Evolutionary conservation across 108 stramenopile genomes (phyloP).

Genomic region (Fragilaria radians): DNA sequence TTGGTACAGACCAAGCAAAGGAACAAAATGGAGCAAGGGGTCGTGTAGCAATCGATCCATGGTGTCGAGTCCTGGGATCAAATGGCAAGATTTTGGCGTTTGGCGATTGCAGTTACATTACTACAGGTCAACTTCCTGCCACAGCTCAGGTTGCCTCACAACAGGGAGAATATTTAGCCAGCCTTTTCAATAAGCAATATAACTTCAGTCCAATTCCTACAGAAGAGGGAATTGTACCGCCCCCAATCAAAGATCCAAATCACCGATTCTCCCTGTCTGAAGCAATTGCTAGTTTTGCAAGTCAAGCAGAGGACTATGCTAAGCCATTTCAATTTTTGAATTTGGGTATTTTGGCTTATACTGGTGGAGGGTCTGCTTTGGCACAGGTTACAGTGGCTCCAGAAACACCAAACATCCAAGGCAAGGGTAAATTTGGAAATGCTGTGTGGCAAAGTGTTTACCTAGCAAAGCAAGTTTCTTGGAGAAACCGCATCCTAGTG

Average conservation of each 20-base stretch:
- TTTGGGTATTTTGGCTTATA: constrained; percentile 92
- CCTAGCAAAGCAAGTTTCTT: constrained; percentile 84
- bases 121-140: constrained; percentile 60
- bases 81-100: constrained; percentile 76
- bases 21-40: constrained; percentile 70
- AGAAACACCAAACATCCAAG: constrained; percentile 48
- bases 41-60: constrained; percentile 83
- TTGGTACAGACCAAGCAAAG: constrained; percentile 52
- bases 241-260: constrained; percentile 31
- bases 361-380: constrained; percentile 78
- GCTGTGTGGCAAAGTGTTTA: constrained; percentile 83
- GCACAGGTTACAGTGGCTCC: constrained; percentile 73
- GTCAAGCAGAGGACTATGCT: constrained; percentile 52
- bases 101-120: constrained; percentile 85
- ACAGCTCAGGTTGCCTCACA: constrained; percentile 93
- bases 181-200: constrained; percentile 75
- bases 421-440: constrained; percentile 72
- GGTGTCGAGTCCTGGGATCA: constrained; percentile 82
- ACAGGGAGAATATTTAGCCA: constrained; percentile 86
- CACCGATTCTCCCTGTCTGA: constrained; percentile 36
- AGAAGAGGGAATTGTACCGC: constrained; percentile 35
- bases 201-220: constrained; percentile 39
- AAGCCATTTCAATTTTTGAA: constrained; percentile 94
- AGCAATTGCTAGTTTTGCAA: constrained; percentile 50
- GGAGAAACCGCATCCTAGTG: constrained; percentile 84